phyloP scores from a whole-genome alignment of 2,329 filamentous ascomycete genomes.

The Pleoardoris graminearum region DNA sequence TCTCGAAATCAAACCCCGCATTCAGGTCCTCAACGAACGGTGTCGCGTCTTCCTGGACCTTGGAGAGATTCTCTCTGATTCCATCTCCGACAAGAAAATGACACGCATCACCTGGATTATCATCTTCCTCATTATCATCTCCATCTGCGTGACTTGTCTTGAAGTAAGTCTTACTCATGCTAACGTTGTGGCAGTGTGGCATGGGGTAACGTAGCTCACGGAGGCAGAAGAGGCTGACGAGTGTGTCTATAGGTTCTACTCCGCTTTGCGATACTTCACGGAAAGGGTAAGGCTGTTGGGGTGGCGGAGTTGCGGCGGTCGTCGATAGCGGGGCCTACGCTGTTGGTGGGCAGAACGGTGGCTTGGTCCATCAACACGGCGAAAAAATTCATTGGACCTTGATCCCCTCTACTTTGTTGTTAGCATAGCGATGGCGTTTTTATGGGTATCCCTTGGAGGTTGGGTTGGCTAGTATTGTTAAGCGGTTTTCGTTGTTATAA shows the following conservation, averaged over 20 bases:
- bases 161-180: constrained; percentile 54
- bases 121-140: constrained; percentile 88
- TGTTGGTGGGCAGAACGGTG: constrained; percentile 11
- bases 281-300: constrained; percentile 26
- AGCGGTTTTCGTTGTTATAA: constrained; percentile 47
- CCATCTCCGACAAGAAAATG: constrained; percentile 92
- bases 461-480: too few relatives aligned
- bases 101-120: constrained; percentile 97
- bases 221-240: not conserved
- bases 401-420: not conserved
- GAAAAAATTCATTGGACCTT: not conserved
- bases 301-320: constrained; percentile 5
- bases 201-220: not conserved
- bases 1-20: constrained; percentile 93
- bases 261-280: constrained; percentile 62
- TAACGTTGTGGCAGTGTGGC: not conserved
- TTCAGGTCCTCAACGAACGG: constrained; percentile 94
- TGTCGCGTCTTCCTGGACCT: constrained; percentile 96
- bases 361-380: constrained; percentile 8
- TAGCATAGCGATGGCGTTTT: constrained; percentile 7
- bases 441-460: too few relatives aligned
- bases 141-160: constrained; percentile 85
- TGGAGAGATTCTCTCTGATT: constrained; percentile 91
- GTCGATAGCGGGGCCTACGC: constrained; percentile 8
- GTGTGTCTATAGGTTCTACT: constrained; percentile 63